A percentile compares a stretch with the other conserved stretches of the same genome.
Evolutionary conservation across 176 grass and related monocot species (phyloP).

Genomic region (barley (Hordeum vulgare)): DNA sequence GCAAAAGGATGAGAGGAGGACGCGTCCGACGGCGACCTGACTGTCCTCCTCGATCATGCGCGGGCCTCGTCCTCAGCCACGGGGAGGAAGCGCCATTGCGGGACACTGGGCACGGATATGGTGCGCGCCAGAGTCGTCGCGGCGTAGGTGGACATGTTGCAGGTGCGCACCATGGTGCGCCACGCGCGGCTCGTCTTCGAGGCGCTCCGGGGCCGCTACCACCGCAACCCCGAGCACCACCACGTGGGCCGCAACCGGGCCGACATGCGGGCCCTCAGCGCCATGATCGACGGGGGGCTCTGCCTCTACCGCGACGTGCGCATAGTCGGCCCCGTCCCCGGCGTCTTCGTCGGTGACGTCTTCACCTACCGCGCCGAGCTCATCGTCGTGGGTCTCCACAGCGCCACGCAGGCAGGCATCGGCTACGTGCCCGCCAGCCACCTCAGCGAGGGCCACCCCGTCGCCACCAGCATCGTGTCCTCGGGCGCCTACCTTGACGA

Average conservation of each 20-base stretch:
- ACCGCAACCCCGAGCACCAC: neutral
- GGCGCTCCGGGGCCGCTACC: conserved; percentile 41
- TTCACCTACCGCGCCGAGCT: conserved; percentile 86
- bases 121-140: conserved; percentile 40
- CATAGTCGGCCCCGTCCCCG: conserved; percentile 61
- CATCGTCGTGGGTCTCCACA: too few relatives aligned
- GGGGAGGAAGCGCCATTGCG: too few relatives aligned
- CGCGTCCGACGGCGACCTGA: too few relatives aligned
- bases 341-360: conserved; percentile 56
- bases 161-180: conserved; percentile 36
- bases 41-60: too few relatives aligned
- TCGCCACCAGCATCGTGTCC: conserved; percentile 84
- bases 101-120: too few relatives aligned
- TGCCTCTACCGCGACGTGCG: conserved; percentile 56
- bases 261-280: conserved; percentile 44
- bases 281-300: conserved; percentile 38
- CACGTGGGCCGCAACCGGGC: conserved; percentile 19
- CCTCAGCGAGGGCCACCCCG: too few relatives aligned
- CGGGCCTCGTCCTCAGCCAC: too few relatives aligned
- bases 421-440: too few relatives aligned
- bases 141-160: too few relatives aligned
- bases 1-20: too few relatives aligned
- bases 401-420: too few relatives aligned
- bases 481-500: conserved; percentile 81
- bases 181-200: conserved; percentile 67